Conservation (phyloP, 1,284 basidiomycete species). For the Paramarasmius palmivorus region DNA sequence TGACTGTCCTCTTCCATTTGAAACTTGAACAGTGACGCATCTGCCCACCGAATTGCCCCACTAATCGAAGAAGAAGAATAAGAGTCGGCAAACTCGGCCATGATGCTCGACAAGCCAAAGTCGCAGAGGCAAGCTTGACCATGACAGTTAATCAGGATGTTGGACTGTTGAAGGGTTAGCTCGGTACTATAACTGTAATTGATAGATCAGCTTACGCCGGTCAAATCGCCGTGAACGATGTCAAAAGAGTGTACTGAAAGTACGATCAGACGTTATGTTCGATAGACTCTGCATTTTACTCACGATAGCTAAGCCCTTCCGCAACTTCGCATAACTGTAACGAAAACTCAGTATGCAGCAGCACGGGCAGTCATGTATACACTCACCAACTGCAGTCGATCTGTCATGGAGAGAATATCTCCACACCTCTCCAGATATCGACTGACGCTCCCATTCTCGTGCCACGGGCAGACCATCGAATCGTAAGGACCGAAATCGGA, state of each 20-base stretch:
- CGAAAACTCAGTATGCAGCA: background rate
- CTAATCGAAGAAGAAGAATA: constrained; percentile 31
- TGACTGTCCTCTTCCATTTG: constrained; percentile 18
- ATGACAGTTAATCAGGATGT: constrained; percentile 40
- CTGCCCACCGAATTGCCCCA: constrained; percentile 41
- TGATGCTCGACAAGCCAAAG: constrained; percentile 42
- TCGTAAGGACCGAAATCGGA: constrained; percentile 39
- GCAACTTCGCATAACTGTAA: constrained; percentile 36
- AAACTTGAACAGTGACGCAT: constrained; percentile 29
- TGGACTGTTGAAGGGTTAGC: constrained; percentile 27
- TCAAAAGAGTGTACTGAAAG: constrained; percentile 34
- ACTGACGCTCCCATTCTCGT: constrained; percentile 44
- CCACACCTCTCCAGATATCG: constrained; percentile 41
- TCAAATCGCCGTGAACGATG: constrained; percentile 43
- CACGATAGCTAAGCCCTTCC: constrained; percentile 36
- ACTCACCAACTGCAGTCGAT: constrained; percentile 35
- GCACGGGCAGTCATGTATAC: background rate
- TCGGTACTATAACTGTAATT: background rate
- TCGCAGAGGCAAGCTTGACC: constrained; percentile 37
- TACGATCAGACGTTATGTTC: background rate
- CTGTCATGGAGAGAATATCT: constrained; percentile 34
- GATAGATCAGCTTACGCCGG: constrained; percentile 28
- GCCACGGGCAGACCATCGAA: constrained; percentile 51
- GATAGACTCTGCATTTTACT: constrained; percentile 7
- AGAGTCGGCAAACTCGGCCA: constrained; percentile 31